Evolutionary conservation across 352 stramenopile genomes (phyloP).

Genomic region (Phytophthora megakarya): DNA sequence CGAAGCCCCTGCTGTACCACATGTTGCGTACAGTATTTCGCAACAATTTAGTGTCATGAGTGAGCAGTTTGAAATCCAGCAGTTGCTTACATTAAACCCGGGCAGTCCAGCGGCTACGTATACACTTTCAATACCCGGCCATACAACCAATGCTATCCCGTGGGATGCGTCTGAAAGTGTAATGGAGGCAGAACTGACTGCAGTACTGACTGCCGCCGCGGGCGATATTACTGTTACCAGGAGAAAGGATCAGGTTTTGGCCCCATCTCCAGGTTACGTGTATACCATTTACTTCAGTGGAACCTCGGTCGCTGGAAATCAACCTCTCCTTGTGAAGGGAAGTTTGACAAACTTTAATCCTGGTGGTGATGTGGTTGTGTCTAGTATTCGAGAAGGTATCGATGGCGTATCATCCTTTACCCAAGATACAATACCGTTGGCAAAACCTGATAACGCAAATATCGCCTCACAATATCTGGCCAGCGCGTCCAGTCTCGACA

Average conservation of each 20-base stretch:
- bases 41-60: slow-evolving; percentile 74
- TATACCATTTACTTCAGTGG: slow-evolving; percentile 82
- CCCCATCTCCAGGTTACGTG: slow-evolving; percentile 54
- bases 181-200: slow-evolving; percentile 29
- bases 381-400: slow-evolving; percentile 39
- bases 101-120: slow-evolving; percentile 46
- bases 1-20: slow-evolving; percentile 41
- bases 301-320: slow-evolving; percentile 41
- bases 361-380: slow-evolving; percentile 41
- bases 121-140: slow-evolving; percentile 37
- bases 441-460: slow-evolving; percentile 24
- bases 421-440: slow-evolving; percentile 57
- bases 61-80: slow-evolving; percentile 75
- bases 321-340: slow-evolving; percentile 23
- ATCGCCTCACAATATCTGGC: slow-evolving; percentile 40
- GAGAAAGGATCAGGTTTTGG: slow-evolving; percentile 37
- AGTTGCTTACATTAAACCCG: slow-evolving; percentile 56
- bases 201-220: slow-evolving; percentile 8
- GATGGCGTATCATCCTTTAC: slow-evolving; percentile 40
- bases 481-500: slow-evolving; percentile 41
- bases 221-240: slow-evolving; percentile 61
- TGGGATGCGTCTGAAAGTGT: slow-evolving; percentile 62
- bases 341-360: slow-evolving; percentile 34
- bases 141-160: slow-evolving; percentile 40
- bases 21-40: slow-evolving; percentile 61